phyloP scores from a whole-genome alignment of 31 red algal genomes.

The Asparagopsis taxiformis region DNA sequence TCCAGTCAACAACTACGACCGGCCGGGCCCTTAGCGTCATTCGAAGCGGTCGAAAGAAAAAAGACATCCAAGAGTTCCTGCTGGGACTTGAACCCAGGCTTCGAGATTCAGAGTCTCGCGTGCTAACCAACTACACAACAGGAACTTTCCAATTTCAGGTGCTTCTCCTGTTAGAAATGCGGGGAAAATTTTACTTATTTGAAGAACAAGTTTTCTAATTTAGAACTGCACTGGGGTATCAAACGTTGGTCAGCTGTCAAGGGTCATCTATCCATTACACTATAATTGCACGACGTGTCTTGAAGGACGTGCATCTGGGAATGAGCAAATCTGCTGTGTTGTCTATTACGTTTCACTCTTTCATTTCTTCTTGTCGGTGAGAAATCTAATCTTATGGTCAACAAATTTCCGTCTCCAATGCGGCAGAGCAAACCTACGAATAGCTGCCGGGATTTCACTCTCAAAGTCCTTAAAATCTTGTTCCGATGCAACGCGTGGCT shows the following conservation, averaged over 20 bases:
- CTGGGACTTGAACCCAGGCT: constrained; percentile 90
- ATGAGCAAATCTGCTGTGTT: background rate
- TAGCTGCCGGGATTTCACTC: constrained; percentile 39
- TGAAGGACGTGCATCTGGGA: too few relatives aligned
- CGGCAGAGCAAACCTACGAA: constrained; percentile 38
- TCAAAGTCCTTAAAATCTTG: constrained; percentile 30
- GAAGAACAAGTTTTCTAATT: too few relatives aligned
- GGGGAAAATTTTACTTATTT: too few relatives aligned
- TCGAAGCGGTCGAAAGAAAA: background rate
- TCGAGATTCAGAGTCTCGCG: constrained; percentile 95
- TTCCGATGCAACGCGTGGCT: constrained; percentile 20
- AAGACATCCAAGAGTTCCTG: constrained; percentile 41
- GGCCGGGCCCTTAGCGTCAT: background rate
- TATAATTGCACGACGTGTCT: too few relatives aligned
- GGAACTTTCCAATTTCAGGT: constrained; percentile 33
- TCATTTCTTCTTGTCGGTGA: background rate
- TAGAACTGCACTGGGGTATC: too few relatives aligned
- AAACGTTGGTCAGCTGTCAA: too few relatives aligned
- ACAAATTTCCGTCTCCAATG: constrained; percentile 53
- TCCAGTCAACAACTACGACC: too few relatives aligned
- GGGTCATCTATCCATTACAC: too few relatives aligned
- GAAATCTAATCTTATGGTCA: constrained; percentile 21
- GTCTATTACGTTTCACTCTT: background rate
- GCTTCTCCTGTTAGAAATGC: too few relatives aligned
- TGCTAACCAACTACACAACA: constrained; percentile 95